Base-by-base conservation (phyloP, 257 asterid species). In the Nicotiana tomentosiformis region DNA sequence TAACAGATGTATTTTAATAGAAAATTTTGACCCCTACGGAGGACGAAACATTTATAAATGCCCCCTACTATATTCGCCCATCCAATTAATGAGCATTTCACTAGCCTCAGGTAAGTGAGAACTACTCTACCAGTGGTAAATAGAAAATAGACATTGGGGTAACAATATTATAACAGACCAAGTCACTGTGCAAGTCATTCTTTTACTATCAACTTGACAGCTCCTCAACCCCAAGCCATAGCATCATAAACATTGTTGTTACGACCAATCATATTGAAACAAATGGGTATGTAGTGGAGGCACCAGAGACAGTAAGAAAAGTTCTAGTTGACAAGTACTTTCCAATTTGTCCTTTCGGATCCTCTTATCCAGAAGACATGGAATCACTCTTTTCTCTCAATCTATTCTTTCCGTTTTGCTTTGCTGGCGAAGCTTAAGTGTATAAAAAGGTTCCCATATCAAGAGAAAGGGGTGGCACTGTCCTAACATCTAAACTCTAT, bases 161-260 rank as follows among this genome's bases (percentile, higher is more conserved):
- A 26, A 74, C 62, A 12, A 46, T 72, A 49, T 23, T 37, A 49
- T 49, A 74, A 33, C 43, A 26, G 62, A 74, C 62, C 39, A 74
- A 23, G 26, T 23, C 43, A 74, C 7, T 35, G 16, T 49, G 80
- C 80, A 74, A 49, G 62, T 26, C 26, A 51, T 26, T 74, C 64
- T 74, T 74, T 51, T 64, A 74, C 64, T 26, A 74, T 51, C 80
- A 74, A 49, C 64, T 74, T 74, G 18, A 15, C 78, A 72, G 26
- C 62, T 74, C 35, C 80, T 60, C 43, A 8, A 26, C 37, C 61
- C 39, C 80, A 14, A 74, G 80, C 62, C 51, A 49, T 26, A 57
- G 39, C 43, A 49, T 74, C 62, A 11, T 20, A 72, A 72, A 14
- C 78, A 74, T 9, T 23, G 33, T 74, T 26, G 39, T 23, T 74